A percentile compares a stretch with the other conserved stretches of the same genome.
phyloP scores from a whole-genome alignment of 352 stramenopile genomes.

The Globisporangium alternatum region DNA sequence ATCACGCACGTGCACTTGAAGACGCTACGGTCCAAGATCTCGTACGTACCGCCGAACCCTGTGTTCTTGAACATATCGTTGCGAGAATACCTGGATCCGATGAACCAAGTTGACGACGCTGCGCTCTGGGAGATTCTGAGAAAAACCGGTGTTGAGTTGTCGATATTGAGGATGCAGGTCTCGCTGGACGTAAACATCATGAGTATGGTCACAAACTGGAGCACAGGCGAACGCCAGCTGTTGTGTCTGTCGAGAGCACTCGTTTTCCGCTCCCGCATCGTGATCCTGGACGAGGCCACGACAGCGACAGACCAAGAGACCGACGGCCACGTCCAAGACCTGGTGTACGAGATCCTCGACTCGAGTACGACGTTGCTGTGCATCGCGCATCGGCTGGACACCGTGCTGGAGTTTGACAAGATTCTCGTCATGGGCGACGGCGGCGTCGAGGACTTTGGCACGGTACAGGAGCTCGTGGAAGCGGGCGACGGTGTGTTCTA shows the following conservation, averaged over 20 bases:
- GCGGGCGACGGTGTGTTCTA: conserved; percentile 39
- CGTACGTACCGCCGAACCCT: conserved; percentile 88
- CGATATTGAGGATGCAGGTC: conserved; percentile 23
- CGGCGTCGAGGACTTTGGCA: conserved; percentile 49
- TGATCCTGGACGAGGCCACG: conserved; percentile 96
- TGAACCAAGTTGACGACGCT: conserved; percentile 62
- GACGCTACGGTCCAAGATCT: conserved; percentile 44
- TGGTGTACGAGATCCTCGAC: conserved; percentile 86
- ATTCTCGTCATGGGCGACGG: conserved; percentile 85
- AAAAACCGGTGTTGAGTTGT: conserved; percentile 42
- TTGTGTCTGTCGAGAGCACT: conserved; percentile 92
- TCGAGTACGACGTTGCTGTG: conserved; percentile 88
- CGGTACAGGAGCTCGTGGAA: conserved; percentile 36
- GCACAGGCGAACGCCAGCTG: conserved; percentile 92
- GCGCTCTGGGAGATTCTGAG: conserved; percentile 41
- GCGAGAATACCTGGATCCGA: conserved; percentile 92
- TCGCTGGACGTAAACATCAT: conserved; percentile 30
- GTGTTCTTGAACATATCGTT: conserved; percentile 92
- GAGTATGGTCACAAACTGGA: conserved; percentile 90
- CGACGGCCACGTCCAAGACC: conserved; percentile 60
- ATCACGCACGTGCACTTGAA: conserved; percentile 39
- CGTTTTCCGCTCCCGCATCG: conserved; percentile 77
- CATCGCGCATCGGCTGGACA: conserved; percentile 93
- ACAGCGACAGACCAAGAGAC: conserved; percentile 69
- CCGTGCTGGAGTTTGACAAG: conserved; percentile 91